Conservation (phyloP, 31 red algal genomes). For the Asparagopsis taxiformis region DNA sequence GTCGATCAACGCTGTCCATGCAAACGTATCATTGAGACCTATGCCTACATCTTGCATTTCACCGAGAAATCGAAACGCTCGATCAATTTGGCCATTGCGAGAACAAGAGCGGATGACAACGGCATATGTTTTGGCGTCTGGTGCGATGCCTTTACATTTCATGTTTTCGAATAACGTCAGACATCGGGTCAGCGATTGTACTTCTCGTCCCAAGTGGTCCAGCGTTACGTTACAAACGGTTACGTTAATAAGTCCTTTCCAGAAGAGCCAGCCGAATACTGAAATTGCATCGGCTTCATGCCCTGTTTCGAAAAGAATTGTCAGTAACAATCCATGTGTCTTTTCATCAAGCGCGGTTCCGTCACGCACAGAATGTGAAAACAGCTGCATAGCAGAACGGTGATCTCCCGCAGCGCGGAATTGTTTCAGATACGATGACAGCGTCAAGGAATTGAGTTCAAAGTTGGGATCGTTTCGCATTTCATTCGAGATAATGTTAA, state of each 20-base stretch:
- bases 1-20: slow-evolving; percentile 73
- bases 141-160: slow-evolving; percentile 45
- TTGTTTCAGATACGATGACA: too few relatives aligned
- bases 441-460: slow-evolving; percentile 34
- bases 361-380: slow-evolving; percentile 1
- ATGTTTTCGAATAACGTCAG: slow-evolving; percentile 39
- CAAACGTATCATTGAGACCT: slow-evolving; percentile 49
- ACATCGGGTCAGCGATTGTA: background rate
- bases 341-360: slow-evolving; percentile 29
- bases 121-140: slow-evolving; percentile 56
- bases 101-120: slow-evolving; percentile 42
- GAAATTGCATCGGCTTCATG: slow-evolving; percentile 30
- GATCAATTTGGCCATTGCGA: slow-evolving; percentile 31
- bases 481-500: slow-evolving; percentile 1
- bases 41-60: slow-evolving; percentile 89
- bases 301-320: slow-evolving; percentile 43
- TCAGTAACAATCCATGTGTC: slow-evolving; percentile 34
- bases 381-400: slow-evolving; percentile 16
- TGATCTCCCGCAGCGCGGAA: too few relatives aligned
- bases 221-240: slow-evolving; percentile 38
- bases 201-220: slow-evolving; percentile 17
- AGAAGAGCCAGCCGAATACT: slow-evolving; percentile 46
- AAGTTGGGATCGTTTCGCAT: slow-evolving; percentile 6
- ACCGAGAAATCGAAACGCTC: slow-evolving; percentile 60
- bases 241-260: background rate